A percentile compares a stretch with the other conserved stretches of the same genome.
Conservation (phyloP, 768 basidiomycete genomes). For the Gelatoporia subvermispora region DNA sequence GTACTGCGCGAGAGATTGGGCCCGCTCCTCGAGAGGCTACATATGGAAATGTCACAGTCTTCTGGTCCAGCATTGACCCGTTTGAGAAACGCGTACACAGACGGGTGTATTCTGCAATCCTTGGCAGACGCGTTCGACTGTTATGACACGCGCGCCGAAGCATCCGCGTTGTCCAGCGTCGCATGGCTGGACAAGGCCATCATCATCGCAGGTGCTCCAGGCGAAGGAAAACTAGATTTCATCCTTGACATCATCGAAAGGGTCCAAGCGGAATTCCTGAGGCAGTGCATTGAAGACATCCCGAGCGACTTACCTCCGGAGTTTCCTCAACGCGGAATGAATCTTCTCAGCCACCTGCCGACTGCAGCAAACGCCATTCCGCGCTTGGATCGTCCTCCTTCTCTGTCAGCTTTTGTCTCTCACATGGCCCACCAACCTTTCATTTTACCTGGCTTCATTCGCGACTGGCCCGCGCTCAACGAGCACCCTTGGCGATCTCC, state of each 20-base stretch:
- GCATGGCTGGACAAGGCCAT: constrained; percentile 71
- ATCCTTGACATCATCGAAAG: constrained; percentile 56
- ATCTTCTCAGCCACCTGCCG: background rate
- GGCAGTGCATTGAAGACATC: background rate
- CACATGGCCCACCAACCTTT: constrained; percentile 54
- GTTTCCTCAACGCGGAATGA: background rate
- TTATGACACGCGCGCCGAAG: constrained; percentile 7
- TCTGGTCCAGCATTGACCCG: no score
- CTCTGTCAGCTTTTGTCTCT: constrained; percentile 44
- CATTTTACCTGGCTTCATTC: constrained; percentile 58
- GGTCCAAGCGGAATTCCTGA: constrained; percentile 46
- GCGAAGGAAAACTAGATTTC: constrained; percentile 51
- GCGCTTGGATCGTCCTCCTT: constrained; percentile 45
- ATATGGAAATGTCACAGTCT: no score
- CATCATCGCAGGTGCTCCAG: constrained; percentile 77
- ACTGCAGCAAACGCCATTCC: constrained; percentile 28
- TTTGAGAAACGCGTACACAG: constrained; percentile 75
- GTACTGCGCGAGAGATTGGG: no score
- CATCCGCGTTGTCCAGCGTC: constrained; percentile 41
- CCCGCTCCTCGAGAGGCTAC: no score
- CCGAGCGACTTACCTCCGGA: background rate
- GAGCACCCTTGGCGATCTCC: constrained; percentile 66
- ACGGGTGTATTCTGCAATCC: constrained; percentile 58
- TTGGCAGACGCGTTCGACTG: constrained; percentile 30
- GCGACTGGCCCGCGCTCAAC: constrained; percentile 75